Evolutionary conservation across 352 stramenopile species (phyloP).

Genomic region (Phytophthora pistaciae): DNA sequence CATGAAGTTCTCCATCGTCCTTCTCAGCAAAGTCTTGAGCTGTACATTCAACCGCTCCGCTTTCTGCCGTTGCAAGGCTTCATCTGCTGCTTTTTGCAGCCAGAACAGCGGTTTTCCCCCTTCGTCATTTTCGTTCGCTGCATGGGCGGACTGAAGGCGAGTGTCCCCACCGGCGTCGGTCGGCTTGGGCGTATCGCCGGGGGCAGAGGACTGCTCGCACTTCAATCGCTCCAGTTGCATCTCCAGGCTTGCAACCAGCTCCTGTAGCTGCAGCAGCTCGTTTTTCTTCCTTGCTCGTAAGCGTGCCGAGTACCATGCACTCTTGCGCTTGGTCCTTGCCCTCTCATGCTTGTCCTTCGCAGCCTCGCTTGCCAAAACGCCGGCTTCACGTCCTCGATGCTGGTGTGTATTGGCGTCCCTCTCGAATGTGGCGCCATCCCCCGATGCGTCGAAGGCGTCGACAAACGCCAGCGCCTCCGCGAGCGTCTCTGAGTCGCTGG

Average conservation of each 20-base stretch:
- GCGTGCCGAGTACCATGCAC: slow-evolving; percentile 3
- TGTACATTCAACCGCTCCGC: not conserved
- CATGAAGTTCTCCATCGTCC: not conserved
- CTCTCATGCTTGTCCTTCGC: not conserved
- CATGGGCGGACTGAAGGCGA: not conserved
- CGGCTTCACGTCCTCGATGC: not conserved
- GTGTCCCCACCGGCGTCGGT: not conserved
- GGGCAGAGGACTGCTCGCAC: not conserved
- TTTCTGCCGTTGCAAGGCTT: not conserved
- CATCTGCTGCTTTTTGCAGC: not conserved
- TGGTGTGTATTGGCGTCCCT: not conserved
- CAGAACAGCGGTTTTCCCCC: not conserved
- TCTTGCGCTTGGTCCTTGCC: not conserved
- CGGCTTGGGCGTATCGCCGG: no score
- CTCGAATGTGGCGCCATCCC: not conserved
- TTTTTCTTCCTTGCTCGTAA: slow-evolving; percentile 1
- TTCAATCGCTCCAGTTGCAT: not conserved
- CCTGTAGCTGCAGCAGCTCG: not conserved
- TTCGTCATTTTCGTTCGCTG: not conserved
- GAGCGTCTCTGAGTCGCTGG: slow-evolving; percentile 6
- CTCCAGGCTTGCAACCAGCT: slow-evolving; percentile 1
- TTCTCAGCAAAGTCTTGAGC: not conserved
- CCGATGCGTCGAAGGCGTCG: not conserved
- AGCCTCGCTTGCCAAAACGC: not conserved
- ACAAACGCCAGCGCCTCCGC: slow-evolving; percentile 1